Percentiles rank a stretch among this genome's conserved stretches.
Evolutionary conservation across 2,329 filamentous ascomycete genomes (phyloP).

Genomic region (Trichoderma koningiopsis): DNA sequence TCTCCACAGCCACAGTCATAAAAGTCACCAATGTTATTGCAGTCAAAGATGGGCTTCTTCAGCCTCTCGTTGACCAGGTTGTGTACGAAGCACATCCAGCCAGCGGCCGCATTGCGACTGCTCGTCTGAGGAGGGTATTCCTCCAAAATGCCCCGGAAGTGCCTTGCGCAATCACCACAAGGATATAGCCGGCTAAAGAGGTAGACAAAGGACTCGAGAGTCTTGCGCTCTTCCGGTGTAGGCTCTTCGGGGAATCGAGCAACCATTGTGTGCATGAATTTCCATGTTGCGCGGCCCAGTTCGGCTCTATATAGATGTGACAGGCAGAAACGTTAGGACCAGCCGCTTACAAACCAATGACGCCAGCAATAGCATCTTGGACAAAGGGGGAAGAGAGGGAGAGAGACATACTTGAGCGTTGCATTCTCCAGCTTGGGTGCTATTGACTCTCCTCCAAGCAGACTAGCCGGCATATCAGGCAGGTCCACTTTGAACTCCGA

Average conservation of each 20-base stretch:
- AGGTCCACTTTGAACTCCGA: slow-evolving; percentile 44
- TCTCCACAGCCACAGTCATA: slow-evolving; percentile 73
- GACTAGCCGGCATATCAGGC: slow-evolving; percentile 46
- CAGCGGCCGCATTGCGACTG: slow-evolving; percentile 63
- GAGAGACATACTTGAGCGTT: slow-evolving; percentile 66
- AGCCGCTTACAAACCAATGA: background rate
- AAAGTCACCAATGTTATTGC: slow-evolving; percentile 67
- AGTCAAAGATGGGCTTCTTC: slow-evolving; percentile 65
- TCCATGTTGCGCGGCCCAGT: slow-evolving; percentile 69
- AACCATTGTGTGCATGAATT: slow-evolving; percentile 71
- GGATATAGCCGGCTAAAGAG: slow-evolving; percentile 70
- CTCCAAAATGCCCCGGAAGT: slow-evolving; percentile 64
- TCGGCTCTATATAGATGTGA: slow-evolving; percentile 51
- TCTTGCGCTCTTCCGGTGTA: slow-evolving; percentile 61
- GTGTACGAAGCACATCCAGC: slow-evolving; percentile 69
- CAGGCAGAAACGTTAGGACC: background rate
- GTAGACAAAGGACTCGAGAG: slow-evolving; percentile 65
- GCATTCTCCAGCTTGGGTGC: slow-evolving; percentile 82
- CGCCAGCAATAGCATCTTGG: background rate
- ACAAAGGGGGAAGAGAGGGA: background rate
- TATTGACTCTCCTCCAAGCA: slow-evolving; percentile 70
- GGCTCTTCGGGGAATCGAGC: slow-evolving; percentile 69
- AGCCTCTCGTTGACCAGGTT: slow-evolving; percentile 68
- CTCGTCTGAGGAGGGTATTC: slow-evolving; percentile 68
- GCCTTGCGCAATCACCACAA: slow-evolving; percentile 68